Percentiles rank a stretch among this genome's conserved stretches.
Conservation (phyloP, 2,329 filamentous ascomycete genomes). For the Cordyceps cateniannulata region DNA sequence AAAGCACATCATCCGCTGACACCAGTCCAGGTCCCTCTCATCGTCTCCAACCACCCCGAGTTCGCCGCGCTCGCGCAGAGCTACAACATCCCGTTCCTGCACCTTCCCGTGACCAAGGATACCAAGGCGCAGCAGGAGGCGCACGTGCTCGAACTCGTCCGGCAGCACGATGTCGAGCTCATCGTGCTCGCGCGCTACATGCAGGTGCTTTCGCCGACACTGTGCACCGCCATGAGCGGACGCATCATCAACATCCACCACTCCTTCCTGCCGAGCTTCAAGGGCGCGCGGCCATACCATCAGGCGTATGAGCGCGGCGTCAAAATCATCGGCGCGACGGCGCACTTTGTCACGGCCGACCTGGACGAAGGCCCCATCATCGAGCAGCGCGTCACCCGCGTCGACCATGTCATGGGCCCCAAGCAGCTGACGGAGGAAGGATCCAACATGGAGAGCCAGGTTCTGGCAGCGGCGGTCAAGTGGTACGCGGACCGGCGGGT, state of each 20-base stretch:
- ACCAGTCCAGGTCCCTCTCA: constrained; percentile 51
- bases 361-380: constrained; percentile 84
- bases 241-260: constrained; percentile 92
- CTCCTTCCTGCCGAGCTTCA: constrained; percentile 79
- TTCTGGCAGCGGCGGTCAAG: constrained; percentile 73
- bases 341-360: constrained; percentile 80
- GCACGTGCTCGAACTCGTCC: constrained; percentile 64
- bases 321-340: constrained; percentile 82
- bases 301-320: constrained; percentile 81
- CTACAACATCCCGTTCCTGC: constrained; percentile 73
- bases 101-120: constrained; percentile 72
- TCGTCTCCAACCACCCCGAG: constrained; percentile 78
- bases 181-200: constrained; percentile 81
- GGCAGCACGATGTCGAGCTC: constrained; percentile 64
- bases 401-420: constrained; percentile 69
- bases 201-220: constrained; percentile 70
- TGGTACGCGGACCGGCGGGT: constrained; percentile 75
- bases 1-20: neutral
- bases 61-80: constrained; percentile 61
- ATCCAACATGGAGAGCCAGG: constrained; percentile 78
- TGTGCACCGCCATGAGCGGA: constrained; percentile 74
- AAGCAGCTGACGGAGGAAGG: constrained; percentile 74
- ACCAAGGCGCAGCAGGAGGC: constrained; percentile 70
- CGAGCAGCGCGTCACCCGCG: constrained; percentile 72
- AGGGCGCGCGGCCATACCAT: constrained; percentile 83